Evolutionary conservation across 495 filamentous ascomycete genomes (phyloP), one percentile per base, ranked within the genome.

Genomic region (Hypoxylon trugodes): DNA sequence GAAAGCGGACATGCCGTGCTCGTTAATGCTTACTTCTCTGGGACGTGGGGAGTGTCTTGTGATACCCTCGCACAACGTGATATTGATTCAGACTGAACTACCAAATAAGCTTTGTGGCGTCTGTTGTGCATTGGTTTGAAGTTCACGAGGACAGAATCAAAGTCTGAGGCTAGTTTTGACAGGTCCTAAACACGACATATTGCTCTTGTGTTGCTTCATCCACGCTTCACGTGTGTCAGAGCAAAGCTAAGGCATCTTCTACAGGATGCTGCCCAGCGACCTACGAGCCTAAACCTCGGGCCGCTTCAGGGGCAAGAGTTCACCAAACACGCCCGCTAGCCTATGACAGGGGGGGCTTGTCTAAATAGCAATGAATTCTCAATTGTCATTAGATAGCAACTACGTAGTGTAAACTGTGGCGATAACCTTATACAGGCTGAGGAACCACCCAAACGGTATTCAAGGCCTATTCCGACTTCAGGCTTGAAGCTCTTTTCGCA

Each of bases 11-110:
- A 71, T 71, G 73, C 68, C 43, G 65, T 77, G 69, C 62, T 79
- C 72, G 73, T 77, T 69, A 74, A 72, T 42, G 68, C 69, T 66
- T 76, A 59, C 74, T 73, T 69, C 65, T 69, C 72, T 74, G 63
- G 74, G 74, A 69, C 56, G 53, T 59, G 57, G 51, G 38, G 33
- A 55, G 49, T 48, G 50, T 57, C 47, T 59, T 37, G 69, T 75
- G 24, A 54, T 6, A 73, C 69, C 13, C 37, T 68, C 47, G 50
- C 55, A 69, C 71, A 61, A 57, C 48, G 63, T 57, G 57, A 56
- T 59, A 42, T 61, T 60, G 57, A 42, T 32, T 58, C 49, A 61
- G 52, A 57, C 53, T 48, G 61, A 45, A 70, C 56, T 47, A 48
- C 51, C 52, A 57, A 57, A 59, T 43, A 61, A 63, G 59, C 65